Base-by-base conservation (phyloP, 169 alveolate genomes). In the Plasmodium knowlesi region DNA sequence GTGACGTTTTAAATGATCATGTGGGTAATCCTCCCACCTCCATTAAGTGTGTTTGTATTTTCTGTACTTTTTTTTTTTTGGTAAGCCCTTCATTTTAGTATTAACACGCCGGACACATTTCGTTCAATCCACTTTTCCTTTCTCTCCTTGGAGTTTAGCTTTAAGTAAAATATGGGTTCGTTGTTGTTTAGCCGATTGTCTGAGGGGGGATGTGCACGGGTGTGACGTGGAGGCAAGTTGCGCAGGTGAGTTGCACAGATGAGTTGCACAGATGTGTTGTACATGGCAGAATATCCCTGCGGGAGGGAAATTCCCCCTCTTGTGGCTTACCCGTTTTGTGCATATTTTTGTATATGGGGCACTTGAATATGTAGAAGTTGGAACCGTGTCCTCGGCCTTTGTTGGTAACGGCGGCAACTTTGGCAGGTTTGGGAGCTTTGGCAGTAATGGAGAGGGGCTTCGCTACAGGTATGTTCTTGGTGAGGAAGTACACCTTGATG, bases 121-220 rank as follows among this genome's bases (percentile, higher is more conserved):
- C 93, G 34, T 9, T 86, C 93, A 1, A 86, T 76, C 93, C 93
- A 86, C 37, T 86, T 86, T 86, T 86, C 93, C 43, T 74, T 86
- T 37, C 72, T 74, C 79, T 86, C 93, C 70, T 57, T 86, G 43
- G 93, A 86, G 80, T 86, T 86, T 16, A 86, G 14, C 28, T 76
- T 86, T 86, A 86, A 74, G 86, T 86, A 86, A 50, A 86, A 86
- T 86, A 86, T 70, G 16, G 93, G 93, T 5, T 86, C 86, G 61
- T 70, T 86, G 70, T 86, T 57, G 37, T 74, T 76, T 34, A 74
- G 30, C 14, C 37, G 79, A 30, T 86, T 74, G 43, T 57, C 93
- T 86, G 70, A 34, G 25, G 92, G 41, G 82, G 30, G 54, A 41
- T 12, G 61, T 10, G 22, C 54, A 43, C 74, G 19, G n/a, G 37